Evolutionary conservation across 2,329 filamentous ascomycete species (phyloP), one percentile per base, ranked within the genome.

Genomic region (Celoporthe dispersa): DNA sequence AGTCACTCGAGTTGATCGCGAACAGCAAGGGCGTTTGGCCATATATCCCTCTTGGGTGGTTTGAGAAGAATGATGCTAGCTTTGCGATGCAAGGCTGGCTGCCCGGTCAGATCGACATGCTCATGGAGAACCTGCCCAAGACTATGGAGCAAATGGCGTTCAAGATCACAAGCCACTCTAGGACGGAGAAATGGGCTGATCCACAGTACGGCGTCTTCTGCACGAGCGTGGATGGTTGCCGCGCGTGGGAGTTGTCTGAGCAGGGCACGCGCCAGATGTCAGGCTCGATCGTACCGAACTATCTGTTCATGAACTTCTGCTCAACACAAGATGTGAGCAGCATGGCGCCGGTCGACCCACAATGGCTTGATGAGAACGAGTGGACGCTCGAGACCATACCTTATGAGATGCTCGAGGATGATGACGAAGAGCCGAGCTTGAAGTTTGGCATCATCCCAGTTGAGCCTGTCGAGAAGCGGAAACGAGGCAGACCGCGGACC

Each of bases 211-310:
- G 74, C 19, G 71, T 70, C 25, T 82, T 82, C 66, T 72, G 74
- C 39, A 72, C 72, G 33, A 70, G 77, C 48, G 74, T 85, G 53
- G 78, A 81, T 39, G 79, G 79, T 11, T 85, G 84, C 64, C 77
- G 80, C 41, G 78, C 78, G 25, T 84, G 86, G 80, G 87, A 89
- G 73, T 76, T 82, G 65, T 82, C 82, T 3, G 70, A 73, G 9
- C 71, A 77, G 39, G 82, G 81, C 1, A 75, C 72, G 25, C 77
- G 76, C 16, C 64, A 81, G 16, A 75, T 84, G 65, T 73, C 75
- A 31, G 74, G 75, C 14, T 77, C 75, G 9, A 75, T 81, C 14
- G 78, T 75, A 16, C 81, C 82, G 0, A 76, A 79, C 2, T 79
- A 81, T 64, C 75, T 78, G 25, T 85, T 80, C 70, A 79, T 85